These are phyloP conservation scores for Tephrocybe sp. DNA, from an alignment of 768 basidiomycete species.

Conservation along the genomic window DNA sequence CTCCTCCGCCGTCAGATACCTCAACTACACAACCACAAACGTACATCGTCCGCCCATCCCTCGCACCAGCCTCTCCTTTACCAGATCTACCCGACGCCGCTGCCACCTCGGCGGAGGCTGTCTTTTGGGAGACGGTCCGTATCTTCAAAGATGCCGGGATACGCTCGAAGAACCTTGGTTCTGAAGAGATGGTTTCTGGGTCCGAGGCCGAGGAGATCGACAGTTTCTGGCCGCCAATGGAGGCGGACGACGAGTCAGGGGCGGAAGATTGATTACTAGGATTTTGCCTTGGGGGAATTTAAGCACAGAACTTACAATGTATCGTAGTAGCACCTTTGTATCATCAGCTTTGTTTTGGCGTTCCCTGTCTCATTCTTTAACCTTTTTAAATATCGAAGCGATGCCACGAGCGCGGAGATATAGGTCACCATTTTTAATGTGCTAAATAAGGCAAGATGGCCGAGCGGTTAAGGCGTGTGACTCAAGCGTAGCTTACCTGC, in stretches of 20 bases:
- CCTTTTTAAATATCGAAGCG: too few relatives aligned
- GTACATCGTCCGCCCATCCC: slow-evolving; percentile 24
- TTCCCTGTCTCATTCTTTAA: too few relatives aligned
- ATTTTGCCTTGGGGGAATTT: background rate
- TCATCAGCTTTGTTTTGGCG: too few relatives aligned
- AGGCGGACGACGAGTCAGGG: slow-evolving; percentile 12
- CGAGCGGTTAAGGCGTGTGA: slow-evolving; percentile 49
- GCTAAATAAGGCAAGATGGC: slow-evolving; percentile 41
- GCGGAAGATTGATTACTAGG: slow-evolving; percentile 5
- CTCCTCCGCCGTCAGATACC: slow-evolving; percentile 5
- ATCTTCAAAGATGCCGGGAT: slow-evolving; percentile 20
- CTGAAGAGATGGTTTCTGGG: background rate
- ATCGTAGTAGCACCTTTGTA: background rate
- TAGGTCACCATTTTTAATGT: background rate
- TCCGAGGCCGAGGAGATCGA: slow-evolving; percentile 6
- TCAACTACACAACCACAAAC: slow-evolving; percentile 3
- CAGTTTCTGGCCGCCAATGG: slow-evolving; percentile 21
- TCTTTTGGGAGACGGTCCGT: slow-evolving; percentile 48
- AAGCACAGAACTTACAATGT: background rate
- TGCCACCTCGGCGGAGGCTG: slow-evolving; percentile 54
- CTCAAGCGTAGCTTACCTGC: slow-evolving; percentile 37
- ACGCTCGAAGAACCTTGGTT: background rate
- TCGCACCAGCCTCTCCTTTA: slow-evolving; percentile 35
- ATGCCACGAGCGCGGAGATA: background rate
- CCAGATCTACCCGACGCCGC: slow-evolving; percentile 59